Evolutionary conservation across 768 basidiomycete genomes (phyloP).

Genomic region (Russula sp.): DNA sequence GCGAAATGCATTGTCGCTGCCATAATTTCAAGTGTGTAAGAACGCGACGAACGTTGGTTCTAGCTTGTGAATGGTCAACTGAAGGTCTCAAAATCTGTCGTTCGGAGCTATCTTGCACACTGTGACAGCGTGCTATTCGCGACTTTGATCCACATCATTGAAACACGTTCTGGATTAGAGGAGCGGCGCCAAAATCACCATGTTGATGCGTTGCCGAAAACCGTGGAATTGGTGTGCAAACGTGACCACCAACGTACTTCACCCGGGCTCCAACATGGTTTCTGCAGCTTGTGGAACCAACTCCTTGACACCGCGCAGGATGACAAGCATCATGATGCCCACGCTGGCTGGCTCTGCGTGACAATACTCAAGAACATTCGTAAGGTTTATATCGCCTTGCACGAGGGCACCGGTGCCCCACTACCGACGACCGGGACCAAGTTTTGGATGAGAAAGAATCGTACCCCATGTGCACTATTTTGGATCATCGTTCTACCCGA

Average conservation of each 20-base stretch:
- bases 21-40: background rate
- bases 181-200: background rate
- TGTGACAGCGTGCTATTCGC: background rate
- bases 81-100: too few species aligned
- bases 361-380: too few species aligned
- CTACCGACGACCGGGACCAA: background rate
- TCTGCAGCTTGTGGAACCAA: background rate
- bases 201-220: too few species aligned
- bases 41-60: background rate
- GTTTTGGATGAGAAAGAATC: background rate
- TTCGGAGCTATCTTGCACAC: background rate
- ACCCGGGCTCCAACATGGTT: background rate
- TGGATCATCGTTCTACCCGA: background rate
- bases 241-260: background rate
- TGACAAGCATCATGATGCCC: background rate
- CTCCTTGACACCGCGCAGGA: background rate
- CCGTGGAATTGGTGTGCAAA: background rate
- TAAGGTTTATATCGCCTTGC: too few species aligned
- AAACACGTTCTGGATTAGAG: too few species aligned
- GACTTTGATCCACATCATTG: background rate
- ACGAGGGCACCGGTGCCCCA: too few species aligned
- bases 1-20: background rate
- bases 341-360: too few species aligned
- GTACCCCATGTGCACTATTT: background rate
- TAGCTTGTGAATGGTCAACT: background rate